A percentile compares a stretch with the other conserved stretches of the same genome.
Evolutionary conservation across 1,284 basidiomycete species (phyloP).

Genomic region (Ustilago trichophora): DNA sequence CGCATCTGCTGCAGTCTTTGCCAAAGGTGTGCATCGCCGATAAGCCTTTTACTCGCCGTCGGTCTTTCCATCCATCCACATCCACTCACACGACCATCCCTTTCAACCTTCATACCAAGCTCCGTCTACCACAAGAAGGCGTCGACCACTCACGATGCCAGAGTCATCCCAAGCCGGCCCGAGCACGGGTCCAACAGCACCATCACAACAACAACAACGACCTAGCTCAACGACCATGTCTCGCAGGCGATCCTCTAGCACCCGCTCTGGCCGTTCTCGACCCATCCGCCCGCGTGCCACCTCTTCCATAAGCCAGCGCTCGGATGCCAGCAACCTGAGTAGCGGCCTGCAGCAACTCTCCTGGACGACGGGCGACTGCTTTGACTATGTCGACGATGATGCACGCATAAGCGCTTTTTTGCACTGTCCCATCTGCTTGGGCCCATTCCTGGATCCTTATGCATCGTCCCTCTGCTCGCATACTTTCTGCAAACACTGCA

Average conservation of each 20-base stretch:
- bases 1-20: conserved; percentile 13
- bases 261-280: conserved; percentile 13
- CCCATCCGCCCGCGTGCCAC: conserved; percentile 18
- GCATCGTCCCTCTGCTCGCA: conserved; percentile 44
- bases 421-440: conserved; percentile 44
- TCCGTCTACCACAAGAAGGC: not conserved
- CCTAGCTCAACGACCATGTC: conserved; percentile 6
- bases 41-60: no score
- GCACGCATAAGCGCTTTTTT: conserved; percentile 36
- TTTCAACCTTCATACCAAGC: not conserved
- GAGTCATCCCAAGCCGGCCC: conserved; percentile 22
- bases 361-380: conserved; percentile 42
- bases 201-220: no score
- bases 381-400: conserved; percentile 39
- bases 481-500: conserved; percentile 53
- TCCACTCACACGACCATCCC: conserved; percentile 6
- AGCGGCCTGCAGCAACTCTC: conserved; percentile 17
- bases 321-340: conserved; percentile 27
- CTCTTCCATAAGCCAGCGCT: conserved; percentile 40
- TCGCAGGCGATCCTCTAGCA: conserved; percentile 26
- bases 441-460: conserved; percentile 49
- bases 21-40: conserved; percentile 4
- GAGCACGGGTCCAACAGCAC: conserved; percentile 10
- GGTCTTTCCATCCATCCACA: no score
- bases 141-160: conserved; percentile 5